phyloP scores from a whole-genome alignment of 257 asterid species.

The Solanum piurae region DNA sequence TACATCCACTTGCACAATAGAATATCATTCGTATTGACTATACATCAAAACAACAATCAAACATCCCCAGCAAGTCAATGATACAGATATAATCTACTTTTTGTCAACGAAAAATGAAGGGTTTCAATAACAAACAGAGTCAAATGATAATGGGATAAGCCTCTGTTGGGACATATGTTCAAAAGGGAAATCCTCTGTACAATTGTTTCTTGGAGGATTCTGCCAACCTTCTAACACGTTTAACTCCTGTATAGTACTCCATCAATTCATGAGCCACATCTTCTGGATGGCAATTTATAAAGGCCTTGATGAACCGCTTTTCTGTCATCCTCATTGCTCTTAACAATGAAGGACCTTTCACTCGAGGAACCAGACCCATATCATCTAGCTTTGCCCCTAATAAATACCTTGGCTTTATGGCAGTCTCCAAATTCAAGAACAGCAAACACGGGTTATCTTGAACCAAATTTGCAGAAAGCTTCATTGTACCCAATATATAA shows the following conservation, averaged over 20 bases:
- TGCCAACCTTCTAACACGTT: constrained; percentile 55
- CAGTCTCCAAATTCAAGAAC: constrained; percentile 43
- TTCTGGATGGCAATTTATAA: constrained; percentile 43
- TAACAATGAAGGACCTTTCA: constrained; percentile 46
- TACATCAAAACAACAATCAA: not conserved
- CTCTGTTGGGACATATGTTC: constrained; percentile 9
- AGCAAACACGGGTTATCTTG: constrained; percentile 39
- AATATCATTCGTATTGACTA: not conserved
- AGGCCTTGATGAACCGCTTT: constrained; percentile 44
- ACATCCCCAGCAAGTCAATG: not conserved
- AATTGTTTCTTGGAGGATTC: constrained; percentile 51
- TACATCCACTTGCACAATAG: not conserved
- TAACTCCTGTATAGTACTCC: constrained; percentile 29
- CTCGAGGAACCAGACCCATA: constrained; percentile 54
- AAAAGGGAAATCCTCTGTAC: constrained; percentile 55
- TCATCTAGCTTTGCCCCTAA: constrained; percentile 58
- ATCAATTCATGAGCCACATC: constrained; percentile 41
- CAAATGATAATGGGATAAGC: not conserved
- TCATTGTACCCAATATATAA: constrained; percentile 50
- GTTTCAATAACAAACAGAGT: not conserved
- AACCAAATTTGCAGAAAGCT: constrained; percentile 37
- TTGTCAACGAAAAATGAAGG: not conserved
- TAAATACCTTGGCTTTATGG: constrained; percentile 51
- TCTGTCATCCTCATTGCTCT: constrained; percentile 74
- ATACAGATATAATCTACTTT: not conserved